Conservation (phyloP, 2,329 filamentous ascomycete genomes). For the Cladophialophora yegresii region DNA sequence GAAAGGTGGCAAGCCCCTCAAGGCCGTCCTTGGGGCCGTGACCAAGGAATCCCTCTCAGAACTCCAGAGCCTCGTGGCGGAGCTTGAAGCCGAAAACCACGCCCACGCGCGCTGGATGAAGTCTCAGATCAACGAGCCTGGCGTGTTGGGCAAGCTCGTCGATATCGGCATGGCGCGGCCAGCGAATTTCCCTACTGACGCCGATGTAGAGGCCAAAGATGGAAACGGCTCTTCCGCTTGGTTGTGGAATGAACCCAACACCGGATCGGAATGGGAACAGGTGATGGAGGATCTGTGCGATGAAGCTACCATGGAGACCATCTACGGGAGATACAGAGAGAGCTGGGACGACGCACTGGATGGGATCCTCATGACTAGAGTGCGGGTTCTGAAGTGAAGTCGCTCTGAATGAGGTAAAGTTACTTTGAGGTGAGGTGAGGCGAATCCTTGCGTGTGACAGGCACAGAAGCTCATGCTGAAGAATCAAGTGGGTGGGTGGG, state of each 20-base stretch:
- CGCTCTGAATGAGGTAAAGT: not conserved
- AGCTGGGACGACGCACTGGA: slow-evolving; percentile 52
- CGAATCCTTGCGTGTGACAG: no score
- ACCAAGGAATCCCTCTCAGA: slow-evolving; percentile 15
- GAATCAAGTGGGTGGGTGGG: no score
- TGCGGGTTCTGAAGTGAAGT: not conserved
- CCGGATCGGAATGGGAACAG: slow-evolving; percentile 10
- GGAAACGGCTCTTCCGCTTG: not conserved
- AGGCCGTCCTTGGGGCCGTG: slow-evolving; percentile 6
- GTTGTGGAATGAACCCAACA: not conserved
- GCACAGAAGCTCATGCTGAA: no score
- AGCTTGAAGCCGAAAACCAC: slow-evolving; percentile 41
- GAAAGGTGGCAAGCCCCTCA: slow-evolving; percentile 13
- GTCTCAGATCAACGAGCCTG: slow-evolving; percentile 44
- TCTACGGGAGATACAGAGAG: slow-evolving; percentile 50
- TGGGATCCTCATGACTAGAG: slow-evolving; percentile 40
- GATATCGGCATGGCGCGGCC: slow-evolving; percentile 43
- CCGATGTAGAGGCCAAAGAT: not conserved
- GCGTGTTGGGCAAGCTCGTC: slow-evolving; percentile 47
- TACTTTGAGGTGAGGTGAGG: no score
- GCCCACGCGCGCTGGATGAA: slow-evolving; percentile 44
- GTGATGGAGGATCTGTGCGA: slow-evolving; percentile 44
- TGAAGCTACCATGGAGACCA: slow-evolving; percentile 45
- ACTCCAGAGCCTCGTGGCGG: slow-evolving; percentile 17
- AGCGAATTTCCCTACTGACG: slow-evolving; percentile 1